A percentile compares a stretch with the other conserved stretches of the same genome.
Conservation (phyloP, 73 alveolate genomes). For the Blepharisma japonicum region DNA sequence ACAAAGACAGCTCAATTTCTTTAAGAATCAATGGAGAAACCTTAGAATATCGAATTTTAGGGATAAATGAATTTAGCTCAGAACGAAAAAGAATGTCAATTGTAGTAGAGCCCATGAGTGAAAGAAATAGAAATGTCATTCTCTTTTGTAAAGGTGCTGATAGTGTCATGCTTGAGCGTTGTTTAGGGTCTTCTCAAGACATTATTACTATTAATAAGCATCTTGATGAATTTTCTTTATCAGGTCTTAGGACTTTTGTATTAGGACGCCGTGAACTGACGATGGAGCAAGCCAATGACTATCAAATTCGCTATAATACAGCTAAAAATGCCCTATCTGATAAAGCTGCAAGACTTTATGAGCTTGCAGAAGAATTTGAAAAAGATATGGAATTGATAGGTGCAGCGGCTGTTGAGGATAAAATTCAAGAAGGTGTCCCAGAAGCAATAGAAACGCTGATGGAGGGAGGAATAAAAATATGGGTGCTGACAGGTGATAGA, state of each 20-base stretch:
- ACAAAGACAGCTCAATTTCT: background rate
- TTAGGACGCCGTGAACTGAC: constrained; percentile 69
- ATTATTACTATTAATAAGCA: background rate
- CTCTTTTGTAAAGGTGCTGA: constrained; percentile 78
- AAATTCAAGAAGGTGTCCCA: constrained; percentile 87
- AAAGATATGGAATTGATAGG: constrained; percentile 80
- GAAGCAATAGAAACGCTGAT: constrained; percentile 57
- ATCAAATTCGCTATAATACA: constrained; percentile 48
- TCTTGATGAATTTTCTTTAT: constrained; percentile 23
- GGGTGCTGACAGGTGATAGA: constrained; percentile 96
- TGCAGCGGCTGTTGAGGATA: constrained; percentile 97
- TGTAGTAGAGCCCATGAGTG: constrained; percentile 49
- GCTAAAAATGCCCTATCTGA: constrained; percentile 63
- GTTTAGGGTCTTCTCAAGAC: background rate
- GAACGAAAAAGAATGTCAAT: constrained; percentile 92
- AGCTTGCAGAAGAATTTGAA: constrained; percentile 82
- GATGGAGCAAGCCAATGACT: constrained; percentile 52
- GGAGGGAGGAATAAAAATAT: constrained; percentile 87
- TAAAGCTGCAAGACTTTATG: constrained; percentile 62
- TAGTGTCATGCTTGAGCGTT: constrained; percentile 50
- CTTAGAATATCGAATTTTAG: constrained; percentile 59
- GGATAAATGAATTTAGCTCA: constrained; percentile 75
- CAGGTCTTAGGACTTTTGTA: constrained; percentile 38
- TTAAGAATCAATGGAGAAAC: constrained; percentile 28
- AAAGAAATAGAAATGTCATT: constrained; percentile 10